Base-by-base conservation (phyloP, 2,329 filamentous ascomycete genomes). In the Drechslerella dactyloides region DNA sequence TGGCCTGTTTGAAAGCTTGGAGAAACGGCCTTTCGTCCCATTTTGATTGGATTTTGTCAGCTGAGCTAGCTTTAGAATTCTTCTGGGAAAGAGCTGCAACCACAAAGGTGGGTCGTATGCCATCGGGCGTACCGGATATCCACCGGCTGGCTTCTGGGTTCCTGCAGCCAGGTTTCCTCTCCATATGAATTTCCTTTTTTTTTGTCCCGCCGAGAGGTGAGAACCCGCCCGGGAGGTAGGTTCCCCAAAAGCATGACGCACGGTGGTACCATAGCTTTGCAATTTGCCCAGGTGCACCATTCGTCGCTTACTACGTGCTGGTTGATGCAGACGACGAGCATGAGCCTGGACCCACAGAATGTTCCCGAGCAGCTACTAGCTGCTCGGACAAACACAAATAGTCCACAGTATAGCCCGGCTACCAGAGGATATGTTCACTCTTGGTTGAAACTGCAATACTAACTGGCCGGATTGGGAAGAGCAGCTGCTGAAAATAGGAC, bases 401-500 rank as follows among this genome's bases (percentile, higher is more conserved):
- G 60, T 44, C 55, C 58, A 21, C 59, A 42, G 46, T 27, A 15
- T n/a, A 33, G 40, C 53, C 27, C 8, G 8, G 27, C 27, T 33
- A 3, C 8, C 8, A 8, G 44, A 27, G n/a, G 44, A 30, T 19
- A 59, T 64, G 3, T 64, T 64, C 59, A 40, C 50, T 60, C 46
- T 63, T 60, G 37, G 54, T 70, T 33, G 37, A 52, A 64, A 63
- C 27, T 37, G 35, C 40, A 54, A 53, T 59, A 44, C n/a, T 27
- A 61, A 48, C 2, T 55, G 33, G 61, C 63, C 66, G 23, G 56
- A 64, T 54, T 17, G 37, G 42, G 59, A 64, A 53, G 53, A 64
- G 21, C 2, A 46, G 63, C 42, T 54, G n/a, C 66, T 64, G 66
- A 70, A 70, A 70, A 70, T 70, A 70, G 66, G 58, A 70, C 56